A percentile compares a stretch with the other conserved stretches of the same genome.
These are phyloP conservation scores for Fagopyrum tataricum DNA, from an alignment of 148 eudicot genomes.

Conservation along the genomic window DNA sequence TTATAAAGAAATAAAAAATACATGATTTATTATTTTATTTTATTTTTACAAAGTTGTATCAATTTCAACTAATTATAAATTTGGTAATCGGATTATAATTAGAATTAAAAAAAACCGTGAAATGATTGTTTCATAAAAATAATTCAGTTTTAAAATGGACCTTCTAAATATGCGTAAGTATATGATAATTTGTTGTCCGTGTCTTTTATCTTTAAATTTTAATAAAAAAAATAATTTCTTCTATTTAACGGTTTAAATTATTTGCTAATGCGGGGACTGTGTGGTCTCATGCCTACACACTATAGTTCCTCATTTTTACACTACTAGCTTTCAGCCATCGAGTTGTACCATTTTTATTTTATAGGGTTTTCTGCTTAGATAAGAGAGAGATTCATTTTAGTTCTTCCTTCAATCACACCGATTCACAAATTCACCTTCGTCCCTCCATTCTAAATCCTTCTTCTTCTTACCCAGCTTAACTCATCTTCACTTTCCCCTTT, in stretches of 20 bases:
- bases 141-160: no score
- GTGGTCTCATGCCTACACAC: not conserved
- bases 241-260: not conserved
- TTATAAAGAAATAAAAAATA: no score
- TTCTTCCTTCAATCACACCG: constrained; percentile 26
- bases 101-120: no score
- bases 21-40: no score
- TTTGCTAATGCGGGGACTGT: constrained; percentile 15
- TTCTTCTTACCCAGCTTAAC: not conserved
- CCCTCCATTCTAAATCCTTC: constrained; percentile 14
- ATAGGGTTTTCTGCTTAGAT: constrained; percentile 28
- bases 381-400: constrained; percentile 16
- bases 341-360: constrained; percentile 18
- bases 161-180: no score
- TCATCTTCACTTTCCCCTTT: not conserved
- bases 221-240: not conserved
- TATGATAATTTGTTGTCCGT: no score
- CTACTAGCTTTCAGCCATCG: constrained; percentile 36
- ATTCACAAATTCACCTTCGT: constrained; percentile 18
- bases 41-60: no score
- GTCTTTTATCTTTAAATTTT: no score
- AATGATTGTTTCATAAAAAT: no score
- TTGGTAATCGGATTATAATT: no score
- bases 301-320: constrained; percentile 21
- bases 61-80: no score